Conservation (phyloP, 805 yeast genomes). For the Starmerella tilneyi region DNA sequence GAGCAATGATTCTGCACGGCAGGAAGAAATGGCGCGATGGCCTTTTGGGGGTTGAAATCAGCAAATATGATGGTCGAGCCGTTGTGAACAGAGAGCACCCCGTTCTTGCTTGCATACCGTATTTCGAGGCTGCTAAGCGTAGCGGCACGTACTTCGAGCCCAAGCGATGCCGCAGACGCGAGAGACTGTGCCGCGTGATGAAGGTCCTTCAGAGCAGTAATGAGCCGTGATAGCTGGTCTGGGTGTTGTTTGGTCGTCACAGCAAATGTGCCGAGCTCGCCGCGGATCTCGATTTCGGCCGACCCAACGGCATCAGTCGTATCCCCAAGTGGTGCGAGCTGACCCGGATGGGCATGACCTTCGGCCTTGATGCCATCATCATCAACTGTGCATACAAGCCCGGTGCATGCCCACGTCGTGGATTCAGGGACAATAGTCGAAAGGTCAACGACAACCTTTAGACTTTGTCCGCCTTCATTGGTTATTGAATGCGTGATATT, state of each 20-base stretch:
- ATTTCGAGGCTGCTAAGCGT: constrained; percentile 21
- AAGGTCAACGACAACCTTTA: constrained; percentile 20
- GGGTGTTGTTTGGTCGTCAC: constrained; percentile 2
- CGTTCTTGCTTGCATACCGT: constrained; percentile 19
- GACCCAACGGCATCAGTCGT: neutral
- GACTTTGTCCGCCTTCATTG: constrained; percentile 11
- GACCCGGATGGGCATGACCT: constrained; percentile 16
- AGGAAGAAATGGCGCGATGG: constrained; percentile 25
- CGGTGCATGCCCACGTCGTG: constrained; percentile 24
- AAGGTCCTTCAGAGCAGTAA: constrained; percentile 10
- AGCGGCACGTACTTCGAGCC: constrained; percentile 19
- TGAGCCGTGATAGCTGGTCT: constrained; percentile 10
- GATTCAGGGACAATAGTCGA: constrained; percentile 15
- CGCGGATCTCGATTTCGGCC: constrained; percentile 11
- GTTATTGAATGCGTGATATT: constrained; percentile 20
- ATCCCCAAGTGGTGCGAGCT: constrained; percentile 14
- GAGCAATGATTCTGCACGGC: constrained; percentile 21
- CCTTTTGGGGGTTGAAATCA: constrained; percentile 23
- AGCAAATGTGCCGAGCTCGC: constrained; percentile 13
- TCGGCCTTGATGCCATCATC: constrained; percentile 12
- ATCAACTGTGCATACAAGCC: constrained; percentile 18
- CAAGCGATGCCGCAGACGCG: constrained; percentile 18
- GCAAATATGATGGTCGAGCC: constrained; percentile 17
- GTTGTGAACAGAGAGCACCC: constrained; percentile 17
- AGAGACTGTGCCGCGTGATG: constrained; percentile 23